Evolutionary conservation across 257 asterid species (phyloP).

Genomic region (Gynochthodes officinalis): DNA sequence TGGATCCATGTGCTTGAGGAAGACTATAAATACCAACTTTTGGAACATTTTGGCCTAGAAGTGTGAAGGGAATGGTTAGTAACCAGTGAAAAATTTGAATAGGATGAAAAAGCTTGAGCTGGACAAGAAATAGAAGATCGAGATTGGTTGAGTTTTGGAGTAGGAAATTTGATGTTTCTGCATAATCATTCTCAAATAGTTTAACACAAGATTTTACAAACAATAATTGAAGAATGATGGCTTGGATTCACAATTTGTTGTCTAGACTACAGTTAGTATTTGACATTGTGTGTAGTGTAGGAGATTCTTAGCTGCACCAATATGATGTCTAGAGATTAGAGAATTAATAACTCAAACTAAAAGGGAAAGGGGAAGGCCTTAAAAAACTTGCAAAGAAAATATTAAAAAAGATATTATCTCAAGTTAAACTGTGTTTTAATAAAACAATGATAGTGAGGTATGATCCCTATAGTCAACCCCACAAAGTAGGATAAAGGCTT

Average conservation of each 20-base stretch:
- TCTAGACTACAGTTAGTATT: neutral
- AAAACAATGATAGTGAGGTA: too few species aligned
- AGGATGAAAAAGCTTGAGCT: neutral
- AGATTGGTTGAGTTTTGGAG: neutral
- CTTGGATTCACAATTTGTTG: neutral
- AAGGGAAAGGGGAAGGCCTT: too few species aligned
- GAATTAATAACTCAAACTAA: too few species aligned
- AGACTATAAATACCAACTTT: neutral
- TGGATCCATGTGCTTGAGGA: neutral
- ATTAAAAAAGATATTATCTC: too few species aligned
- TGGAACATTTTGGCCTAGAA: neutral
- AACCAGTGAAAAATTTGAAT: neutral
- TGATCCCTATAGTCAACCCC: too few species aligned
- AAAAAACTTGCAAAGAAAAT: too few species aligned
- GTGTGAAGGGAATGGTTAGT: neutral
- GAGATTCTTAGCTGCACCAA: too few species aligned
- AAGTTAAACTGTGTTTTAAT: too few species aligned
- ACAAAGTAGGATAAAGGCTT: too few species aligned
- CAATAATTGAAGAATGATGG: neutral
- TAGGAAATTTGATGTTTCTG: too few species aligned
- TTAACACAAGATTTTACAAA: neutral
- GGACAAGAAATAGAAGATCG: neutral
- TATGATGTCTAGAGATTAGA: too few species aligned
- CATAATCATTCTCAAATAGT: neutral
- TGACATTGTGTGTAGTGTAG: too few species aligned